Evolutionary conservation across 129 eudicot genomes (phyloP).

Genomic region (Flaveria linearis): DNA sequence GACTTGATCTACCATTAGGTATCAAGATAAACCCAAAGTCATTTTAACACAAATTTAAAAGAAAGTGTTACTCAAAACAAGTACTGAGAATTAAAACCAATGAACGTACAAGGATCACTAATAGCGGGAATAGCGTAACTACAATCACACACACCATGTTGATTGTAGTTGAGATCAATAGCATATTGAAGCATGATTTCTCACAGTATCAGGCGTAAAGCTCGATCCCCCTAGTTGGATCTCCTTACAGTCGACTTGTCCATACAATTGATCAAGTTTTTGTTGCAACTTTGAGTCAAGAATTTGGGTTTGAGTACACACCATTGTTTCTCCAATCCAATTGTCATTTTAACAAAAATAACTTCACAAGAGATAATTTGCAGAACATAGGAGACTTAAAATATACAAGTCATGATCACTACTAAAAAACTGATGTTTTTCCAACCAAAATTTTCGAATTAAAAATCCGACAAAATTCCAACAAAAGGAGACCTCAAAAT

Average conservation of each 20-base stretch:
- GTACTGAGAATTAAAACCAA: neutral
- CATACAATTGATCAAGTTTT: neutral
- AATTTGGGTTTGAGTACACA: neutral
- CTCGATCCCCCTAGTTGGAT: neutral
- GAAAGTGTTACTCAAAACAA: too few species aligned
- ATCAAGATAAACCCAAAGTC: neutral
- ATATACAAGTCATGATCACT: neutral
- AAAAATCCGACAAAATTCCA: too few species aligned
- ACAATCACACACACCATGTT: neutral
- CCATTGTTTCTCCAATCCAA: neutral
- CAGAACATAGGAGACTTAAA: neutral
- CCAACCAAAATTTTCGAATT: too few species aligned
- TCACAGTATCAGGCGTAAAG: neutral
- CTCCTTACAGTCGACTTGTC: neutral
- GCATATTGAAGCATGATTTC: neutral
- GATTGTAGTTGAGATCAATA: neutral
- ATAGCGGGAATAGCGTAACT: slow-evolving; percentile 2
- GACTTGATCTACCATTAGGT: too few species aligned
- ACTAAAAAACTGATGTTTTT: too few species aligned
- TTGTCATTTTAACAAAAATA: neutral
- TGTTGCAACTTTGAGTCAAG: neutral
- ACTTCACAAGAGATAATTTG: too few species aligned
- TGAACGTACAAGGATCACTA: neutral
- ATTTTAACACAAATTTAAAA: too few species aligned
- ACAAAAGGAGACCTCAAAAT: too few species aligned